phyloP scores from a whole-genome alignment of 371 early-diverging fungal genomes.

The Lichtheimia hyalospora region DNA sequence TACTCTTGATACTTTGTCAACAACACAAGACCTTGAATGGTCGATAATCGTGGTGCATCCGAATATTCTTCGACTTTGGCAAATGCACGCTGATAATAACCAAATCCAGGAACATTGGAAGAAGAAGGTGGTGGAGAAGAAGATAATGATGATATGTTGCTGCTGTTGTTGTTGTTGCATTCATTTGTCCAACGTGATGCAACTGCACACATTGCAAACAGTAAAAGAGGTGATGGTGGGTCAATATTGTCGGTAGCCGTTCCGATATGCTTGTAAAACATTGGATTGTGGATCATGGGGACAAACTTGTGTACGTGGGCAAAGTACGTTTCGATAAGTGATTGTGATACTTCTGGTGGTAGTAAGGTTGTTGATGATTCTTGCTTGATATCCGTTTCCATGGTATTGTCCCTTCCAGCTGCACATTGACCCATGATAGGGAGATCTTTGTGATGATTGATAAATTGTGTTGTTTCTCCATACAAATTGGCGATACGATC shows the following conservation, averaged over 20 bases:
- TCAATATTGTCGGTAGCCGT: slow-evolving; percentile 21
- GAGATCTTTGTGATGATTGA: not conserved
- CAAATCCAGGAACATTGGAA: slow-evolving; percentile 25
- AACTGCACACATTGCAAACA: slow-evolving; percentile 62
- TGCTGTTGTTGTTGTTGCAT: slow-evolving; percentile 2
- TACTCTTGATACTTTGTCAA: slow-evolving; percentile 71
- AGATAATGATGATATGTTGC: not conserved
- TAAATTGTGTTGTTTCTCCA: not conserved
- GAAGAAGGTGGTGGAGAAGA: slow-evolving; percentile 6
- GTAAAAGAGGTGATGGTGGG: slow-evolving; percentile 50
- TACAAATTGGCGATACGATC: slow-evolving; percentile 28
- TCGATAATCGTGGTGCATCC: slow-evolving; percentile 64
- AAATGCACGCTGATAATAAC: slow-evolving; percentile 41
- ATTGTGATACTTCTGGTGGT: slow-evolving; percentile 14
- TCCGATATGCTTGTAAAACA: slow-evolving; percentile 49
- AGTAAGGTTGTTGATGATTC: not conserved
- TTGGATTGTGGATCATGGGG: slow-evolving; percentile 59
- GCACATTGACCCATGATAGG: not conserved
- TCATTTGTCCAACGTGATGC: slow-evolving; percentile 48
- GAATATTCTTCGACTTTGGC: slow-evolving; percentile 64
- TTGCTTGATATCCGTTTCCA: not conserved
- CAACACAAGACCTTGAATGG: slow-evolving; percentile 69
- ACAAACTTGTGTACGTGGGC: slow-evolving; percentile 58
- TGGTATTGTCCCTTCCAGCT: not conserved
- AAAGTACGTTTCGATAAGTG: slow-evolving; percentile 46